phyloP scores from a whole-genome alignment of 116 monocot species.

The Trichopus zeylanicus region DNA sequence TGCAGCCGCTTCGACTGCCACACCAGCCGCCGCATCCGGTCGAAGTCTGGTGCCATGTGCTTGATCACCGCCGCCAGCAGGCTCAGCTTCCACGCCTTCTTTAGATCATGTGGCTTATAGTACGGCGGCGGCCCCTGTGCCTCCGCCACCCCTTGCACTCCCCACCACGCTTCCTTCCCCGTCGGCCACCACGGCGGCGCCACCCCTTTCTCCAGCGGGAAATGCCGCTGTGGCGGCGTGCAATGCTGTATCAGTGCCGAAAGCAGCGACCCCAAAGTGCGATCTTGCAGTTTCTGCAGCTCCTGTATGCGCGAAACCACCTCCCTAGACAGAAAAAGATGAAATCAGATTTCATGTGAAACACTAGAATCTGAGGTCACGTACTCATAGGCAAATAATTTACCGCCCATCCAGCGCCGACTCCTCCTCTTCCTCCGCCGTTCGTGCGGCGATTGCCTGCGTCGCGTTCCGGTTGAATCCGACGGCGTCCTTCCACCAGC shows the following conservation, averaged over 20 bases:
- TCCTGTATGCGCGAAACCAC: too few species aligned
- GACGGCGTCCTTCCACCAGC: slow-evolving; percentile 80
- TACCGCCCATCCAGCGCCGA: slow-evolving; percentile 17
- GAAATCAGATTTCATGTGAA: too few species aligned
- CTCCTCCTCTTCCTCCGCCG: slow-evolving; percentile 17
- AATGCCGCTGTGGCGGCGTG: too few species aligned
- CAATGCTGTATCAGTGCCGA: too few species aligned
- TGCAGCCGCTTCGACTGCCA: slow-evolving; percentile 67
- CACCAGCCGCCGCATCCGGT: slow-evolving; percentile 45
- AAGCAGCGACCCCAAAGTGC: too few species aligned
- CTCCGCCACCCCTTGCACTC: slow-evolving; percentile 30
- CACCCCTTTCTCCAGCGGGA: too few species aligned
- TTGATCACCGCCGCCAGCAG: slow-evolving; percentile 65
- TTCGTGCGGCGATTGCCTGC: slow-evolving; percentile 41
- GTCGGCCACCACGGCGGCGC: slow-evolving; percentile 81
- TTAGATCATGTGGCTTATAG: slow-evolving; percentile 80
- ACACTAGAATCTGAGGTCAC: too few species aligned
- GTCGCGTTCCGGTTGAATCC: slow-evolving; percentile 61
- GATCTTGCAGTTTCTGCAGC: too few species aligned
- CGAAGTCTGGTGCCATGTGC: slow-evolving; percentile 65
- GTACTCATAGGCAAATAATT: too few species aligned
- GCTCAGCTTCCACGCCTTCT: slow-evolving; percentile 65
- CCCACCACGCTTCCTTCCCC: slow-evolving; percentile 70
- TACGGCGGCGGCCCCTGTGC: slow-evolving; percentile 60
- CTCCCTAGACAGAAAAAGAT: too few species aligned